These are phyloP conservation scores for Ettlia oleoabundans DNA, from an alignment of 139 green algal genomes.

Conservation along the genomic window DNA sequence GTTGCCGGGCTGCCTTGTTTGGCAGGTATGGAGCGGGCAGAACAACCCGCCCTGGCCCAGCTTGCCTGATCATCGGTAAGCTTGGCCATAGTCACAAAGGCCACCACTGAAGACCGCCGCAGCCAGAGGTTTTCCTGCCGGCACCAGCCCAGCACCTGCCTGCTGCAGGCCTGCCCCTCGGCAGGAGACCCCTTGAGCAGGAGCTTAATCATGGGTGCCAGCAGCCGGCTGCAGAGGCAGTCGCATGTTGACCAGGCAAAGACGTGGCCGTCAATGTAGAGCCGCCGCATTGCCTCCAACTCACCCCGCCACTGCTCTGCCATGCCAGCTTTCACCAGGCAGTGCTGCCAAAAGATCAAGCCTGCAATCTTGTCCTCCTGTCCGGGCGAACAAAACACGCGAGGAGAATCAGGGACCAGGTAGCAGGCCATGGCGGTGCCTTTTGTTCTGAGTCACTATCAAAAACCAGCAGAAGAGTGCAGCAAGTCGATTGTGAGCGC, in stretches of 20 bases:
- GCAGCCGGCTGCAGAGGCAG: conserved; percentile 16
- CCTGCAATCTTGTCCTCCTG: conserved; percentile 24
- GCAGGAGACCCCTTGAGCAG: background rate
- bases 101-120: conserved; percentile 7
- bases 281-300: background rate
- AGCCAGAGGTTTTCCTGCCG: conserved; percentile 11
- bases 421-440: no score
- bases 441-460: no score
- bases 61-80: conserved; percentile 3
- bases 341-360: background rate
- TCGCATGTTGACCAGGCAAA: conserved; percentile 24
- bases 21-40: no score
- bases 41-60: no score
- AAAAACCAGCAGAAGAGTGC: no score
- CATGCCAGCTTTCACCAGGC: background rate
- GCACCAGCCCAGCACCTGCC: conserved; percentile 8
- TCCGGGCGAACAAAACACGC: no score
- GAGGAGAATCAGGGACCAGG: no score
- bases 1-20: no score
- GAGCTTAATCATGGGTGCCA: conserved; percentile 5
- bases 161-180: conserved; percentile 6
- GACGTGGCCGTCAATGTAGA: background rate
- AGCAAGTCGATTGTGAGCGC: no score
- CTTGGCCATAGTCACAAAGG: conserved; percentile 7
- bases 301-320: background rate